phyloP scores from a whole-genome alignment of 2,329 filamentous ascomycete genomes.

The Trichoderma semiorbis region DNA sequence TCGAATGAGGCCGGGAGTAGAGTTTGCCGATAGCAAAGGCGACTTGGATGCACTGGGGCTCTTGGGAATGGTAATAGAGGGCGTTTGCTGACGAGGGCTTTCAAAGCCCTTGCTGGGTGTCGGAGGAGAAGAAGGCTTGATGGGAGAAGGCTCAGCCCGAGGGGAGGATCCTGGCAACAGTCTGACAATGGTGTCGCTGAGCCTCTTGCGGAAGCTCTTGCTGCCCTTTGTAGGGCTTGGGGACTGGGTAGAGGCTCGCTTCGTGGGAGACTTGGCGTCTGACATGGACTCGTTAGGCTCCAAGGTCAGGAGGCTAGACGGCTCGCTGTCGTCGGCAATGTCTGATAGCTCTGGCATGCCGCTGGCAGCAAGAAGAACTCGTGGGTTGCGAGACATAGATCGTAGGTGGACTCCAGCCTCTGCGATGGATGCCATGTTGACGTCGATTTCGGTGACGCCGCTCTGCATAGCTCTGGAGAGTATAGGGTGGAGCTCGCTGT shows the following conservation, averaged over 20 bases:
- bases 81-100: not conserved
- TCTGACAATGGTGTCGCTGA: constrained; percentile 31
- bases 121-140: constrained; percentile 30
- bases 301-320: constrained; percentile 26
- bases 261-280: constrained; percentile 31
- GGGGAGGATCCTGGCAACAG: constrained; percentile 28
- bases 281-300: constrained; percentile 23
- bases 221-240: constrained; percentile 27
- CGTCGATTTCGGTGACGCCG: constrained; percentile 25
- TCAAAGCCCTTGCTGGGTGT: constrained; percentile 25
- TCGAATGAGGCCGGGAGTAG: constrained; percentile 4
- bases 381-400: constrained; percentile 23
- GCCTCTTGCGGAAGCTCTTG: constrained; percentile 25
- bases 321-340: constrained; percentile 30
- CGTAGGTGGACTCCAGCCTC: constrained; percentile 24
- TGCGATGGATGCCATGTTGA: constrained; percentile 28
- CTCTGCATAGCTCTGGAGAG: constrained; percentile 24
- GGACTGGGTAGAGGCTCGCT: constrained; percentile 27
- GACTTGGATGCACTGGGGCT: constrained; percentile 9
- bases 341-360: constrained; percentile 28
- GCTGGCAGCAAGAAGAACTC: constrained; percentile 23
- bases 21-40: not conserved
- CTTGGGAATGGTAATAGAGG: not conserved
- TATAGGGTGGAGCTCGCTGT: constrained; percentile 27
- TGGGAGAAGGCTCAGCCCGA: constrained; percentile 29